Evolutionary conservation across 768 basidiomycete species (phyloP).

Genomic region (Boletales sp.): DNA sequence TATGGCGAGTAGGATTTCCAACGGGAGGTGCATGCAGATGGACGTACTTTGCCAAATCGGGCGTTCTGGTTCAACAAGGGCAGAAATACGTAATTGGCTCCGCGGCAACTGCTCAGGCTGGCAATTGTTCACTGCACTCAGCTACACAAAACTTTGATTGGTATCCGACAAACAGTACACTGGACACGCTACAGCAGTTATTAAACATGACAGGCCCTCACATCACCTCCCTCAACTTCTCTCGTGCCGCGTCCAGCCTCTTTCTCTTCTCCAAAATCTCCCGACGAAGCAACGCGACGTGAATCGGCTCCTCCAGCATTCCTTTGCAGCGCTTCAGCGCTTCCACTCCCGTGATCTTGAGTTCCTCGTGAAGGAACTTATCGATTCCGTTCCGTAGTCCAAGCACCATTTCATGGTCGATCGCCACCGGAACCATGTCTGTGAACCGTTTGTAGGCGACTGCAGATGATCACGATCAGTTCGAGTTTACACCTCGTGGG

Average conservation of each 20-base stretch:
- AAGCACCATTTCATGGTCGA: slow-evolving; percentile 39
- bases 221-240: slow-evolving; percentile 31
- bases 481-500: neutral
- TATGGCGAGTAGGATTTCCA: no score
- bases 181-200: no score
- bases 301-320: slow-evolving; percentile 48
- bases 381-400: slow-evolving; percentile 49
- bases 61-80: no score
- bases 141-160: no score
- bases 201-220: neutral
- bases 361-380: slow-evolving; percentile 40
- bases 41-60: no score
- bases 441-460: slow-evolving; percentile 46
- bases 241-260: slow-evolving; percentile 44
- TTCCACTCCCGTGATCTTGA: slow-evolving; percentile 49
- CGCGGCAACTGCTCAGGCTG: no score
- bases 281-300: slow-evolving; percentile 41
- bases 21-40: no score
- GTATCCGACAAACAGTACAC: no score
- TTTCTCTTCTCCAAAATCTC: slow-evolving; percentile 51
- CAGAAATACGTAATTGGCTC: no score
- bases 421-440: slow-evolving; percentile 41
- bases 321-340: slow-evolving; percentile 46
- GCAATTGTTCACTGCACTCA: no score
- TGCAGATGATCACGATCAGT: slow-evolving; percentile 18